A percentile compares a stretch with the other conserved stretches of the same genome.
Conservation (phyloP, 768 basidiomycete genomes). For the Ephemerocybe angulata region DNA sequence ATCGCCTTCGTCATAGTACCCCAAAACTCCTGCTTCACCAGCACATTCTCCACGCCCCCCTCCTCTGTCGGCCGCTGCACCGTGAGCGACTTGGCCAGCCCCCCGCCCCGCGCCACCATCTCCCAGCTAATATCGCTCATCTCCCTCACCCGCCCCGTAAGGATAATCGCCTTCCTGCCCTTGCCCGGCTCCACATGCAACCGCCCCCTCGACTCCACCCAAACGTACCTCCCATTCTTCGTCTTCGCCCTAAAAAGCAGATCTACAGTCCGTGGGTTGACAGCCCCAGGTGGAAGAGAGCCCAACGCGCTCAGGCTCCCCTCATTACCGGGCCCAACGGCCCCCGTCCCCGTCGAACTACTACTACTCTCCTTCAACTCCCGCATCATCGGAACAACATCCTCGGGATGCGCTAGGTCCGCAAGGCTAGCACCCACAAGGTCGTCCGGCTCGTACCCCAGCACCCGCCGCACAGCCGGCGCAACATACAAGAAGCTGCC, state of each 20-base stretch:
- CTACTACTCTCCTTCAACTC: conserved; percentile 75
- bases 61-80: conserved; percentile 2
- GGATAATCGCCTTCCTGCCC: conserved; percentile 88
- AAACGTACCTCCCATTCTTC: conserved; percentile 65
- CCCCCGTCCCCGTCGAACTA: conserved; percentile 15
- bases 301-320: background rate
- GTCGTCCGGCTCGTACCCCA: conserved; percentile 86
- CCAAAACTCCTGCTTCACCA: conserved; percentile 45
- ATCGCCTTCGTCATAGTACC: conserved; percentile 39
- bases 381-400: conserved; percentile 86
- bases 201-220: conserved; percentile 89
- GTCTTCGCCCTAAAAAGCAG: conserved; percentile 81
- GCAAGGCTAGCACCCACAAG: conserved; percentile 74
- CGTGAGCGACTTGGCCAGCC: conserved; percentile 27
- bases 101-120: conserved; percentile 49
- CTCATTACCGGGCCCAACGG: background rate
- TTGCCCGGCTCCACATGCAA: conserved; percentile 92
- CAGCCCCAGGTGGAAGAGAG: too few species aligned
- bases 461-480: conserved; percentile 68
- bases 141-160: conserved; percentile 73
- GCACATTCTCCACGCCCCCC: conserved; percentile 7
- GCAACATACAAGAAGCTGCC: conserved; percentile 92
- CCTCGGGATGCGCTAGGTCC: conserved; percentile 85
- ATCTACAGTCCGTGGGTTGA: conserved; percentile 60
- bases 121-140: conserved; percentile 66